Percentiles rank a stretch among this genome's conserved stretches.
phyloP scores from a whole-genome alignment of 2,329 filamentous ascomycete species.

The Stagonosporopsis chrysanthemi region DNA sequence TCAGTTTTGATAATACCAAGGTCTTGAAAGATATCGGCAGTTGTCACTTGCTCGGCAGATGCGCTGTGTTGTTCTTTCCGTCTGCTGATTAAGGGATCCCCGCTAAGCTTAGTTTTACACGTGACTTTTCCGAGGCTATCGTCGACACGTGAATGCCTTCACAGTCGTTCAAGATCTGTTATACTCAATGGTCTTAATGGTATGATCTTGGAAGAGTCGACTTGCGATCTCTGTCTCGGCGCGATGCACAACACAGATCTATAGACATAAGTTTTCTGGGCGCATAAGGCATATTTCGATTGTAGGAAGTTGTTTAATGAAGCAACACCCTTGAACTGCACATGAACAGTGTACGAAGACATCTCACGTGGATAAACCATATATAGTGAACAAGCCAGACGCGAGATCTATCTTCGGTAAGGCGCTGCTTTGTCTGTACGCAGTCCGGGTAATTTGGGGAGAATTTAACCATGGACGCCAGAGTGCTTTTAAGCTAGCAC shows the following conservation, averaged over 20 bases:
- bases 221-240: no score
- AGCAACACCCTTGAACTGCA: no score
- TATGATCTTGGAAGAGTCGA: no score
- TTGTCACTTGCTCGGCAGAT: conserved; percentile 19
- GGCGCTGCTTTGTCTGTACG: no score
- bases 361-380: no score
- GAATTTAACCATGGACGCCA: neutral
- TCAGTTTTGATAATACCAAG: conserved; percentile 1
- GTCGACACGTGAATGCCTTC: neutral
- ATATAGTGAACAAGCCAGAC: no score
- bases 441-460: neutral
- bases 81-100: conserved; percentile 3
- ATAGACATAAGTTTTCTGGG: no score
- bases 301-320: no score
- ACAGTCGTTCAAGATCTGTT: neutral
- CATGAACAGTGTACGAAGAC: no score
- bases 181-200: neutral
- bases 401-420: no score
- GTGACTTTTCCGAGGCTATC: conserved; percentile 4
- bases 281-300: no score
- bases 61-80: neutral
- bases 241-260: no score
- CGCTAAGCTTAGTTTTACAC: neutral
- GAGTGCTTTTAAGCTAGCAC: neutral
- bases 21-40: conserved; percentile 14